Base-by-base conservation (phyloP, 2,329 filamentous ascomycete species). In the Xylariaceae sp. region DNA sequence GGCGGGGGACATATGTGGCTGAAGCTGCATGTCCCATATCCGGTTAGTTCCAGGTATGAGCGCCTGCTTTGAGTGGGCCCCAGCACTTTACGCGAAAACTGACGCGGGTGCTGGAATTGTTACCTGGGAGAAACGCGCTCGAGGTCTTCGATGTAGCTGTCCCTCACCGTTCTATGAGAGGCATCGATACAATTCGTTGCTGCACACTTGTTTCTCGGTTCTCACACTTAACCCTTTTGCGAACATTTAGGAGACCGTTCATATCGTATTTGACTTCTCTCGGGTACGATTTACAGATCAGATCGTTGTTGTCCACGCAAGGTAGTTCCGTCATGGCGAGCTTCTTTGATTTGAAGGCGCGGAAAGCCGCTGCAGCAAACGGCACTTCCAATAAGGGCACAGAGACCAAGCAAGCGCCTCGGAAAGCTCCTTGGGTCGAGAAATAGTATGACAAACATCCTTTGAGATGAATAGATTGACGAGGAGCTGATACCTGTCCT, bases 321-420 rank as follows among this genome's bases (percentile, higher is more conserved):
- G 11, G 5, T 16, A 22, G 17, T 38, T 7, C 6, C 43, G 31
- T 45, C 51, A 96, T 97, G 88, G 84, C 90, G 45, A 92, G 83
- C 68, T 99, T 99, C 73, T 99, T 99, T 74, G 93, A 96, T 70
- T 81, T 97, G 65, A 96, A 96, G 73, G 93, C 93, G 48, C 86
- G 93, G 34, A 90, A 90, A 67, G 88, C 87, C 48, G 88, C 88
- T n/a, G 79, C 77, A 1, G 76, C 82, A 39, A 87, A 83, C 69
- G 80, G 79, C 45, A 69, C 73, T 53, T 72, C 80, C 17, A 80
- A 80, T 48, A 96, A 93, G 71, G 71, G 78, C 49, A 80, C 85
- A 59, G 80, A 75, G 53, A 79, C 77, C 65, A 87, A 82, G 66
- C 83, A 88, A 54, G 77, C 77, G 31, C 79, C 79, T 60, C 81